Evolutionary conservation across 1,139 yeast genomes (phyloP), one percentile per base, ranked within the genome.

Genomic region (Hansenula sp.): DNA sequence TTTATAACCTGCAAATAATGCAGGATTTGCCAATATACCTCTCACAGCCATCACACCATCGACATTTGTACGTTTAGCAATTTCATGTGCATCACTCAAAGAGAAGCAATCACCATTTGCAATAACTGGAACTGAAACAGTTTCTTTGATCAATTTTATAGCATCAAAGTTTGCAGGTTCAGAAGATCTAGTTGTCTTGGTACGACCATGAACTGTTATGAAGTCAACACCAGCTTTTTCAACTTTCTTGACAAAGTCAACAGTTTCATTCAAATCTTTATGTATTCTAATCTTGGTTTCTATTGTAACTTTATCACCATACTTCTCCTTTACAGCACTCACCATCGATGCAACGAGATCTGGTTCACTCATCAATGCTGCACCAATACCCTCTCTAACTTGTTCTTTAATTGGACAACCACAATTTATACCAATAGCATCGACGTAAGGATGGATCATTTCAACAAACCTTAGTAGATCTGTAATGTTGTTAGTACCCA

Each of bases 321-420:
- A 87, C 54, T 73, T 79, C 2, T 69, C 68, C 56, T 90, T 90
- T 25, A 89, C 95, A 1, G 88, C 87, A 37, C 69, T 66, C 3
- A 92, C 96, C 96, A 92, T 85, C 2, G 75, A 72, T 1, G 92
- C 76, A 5, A 94, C 95, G 37, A 82, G 66, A 29, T 87, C 88
- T 0, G 94, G 88, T 47, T 86, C 81, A 24, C 80, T 69, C 89
- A 92, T 90, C 41, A 92, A 69, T 0, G 97, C 97, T 1, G 97
- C 97, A 5, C 98, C 98, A 21, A 92, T 89, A 16, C 98, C 98
- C 60, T 89, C 97, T 36, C 96, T 73, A 6, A 87, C 87, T 60
- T 92, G 98, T 50, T 92, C 97, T 48, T 82, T 85, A 39, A 92
- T 89, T 1, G 98, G 98, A 64, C 98, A 92, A 0, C 98, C 98